Evolutionary conservation across 73 alveolate species (phyloP).

Genomic region (Urostyla sp.): DNA sequence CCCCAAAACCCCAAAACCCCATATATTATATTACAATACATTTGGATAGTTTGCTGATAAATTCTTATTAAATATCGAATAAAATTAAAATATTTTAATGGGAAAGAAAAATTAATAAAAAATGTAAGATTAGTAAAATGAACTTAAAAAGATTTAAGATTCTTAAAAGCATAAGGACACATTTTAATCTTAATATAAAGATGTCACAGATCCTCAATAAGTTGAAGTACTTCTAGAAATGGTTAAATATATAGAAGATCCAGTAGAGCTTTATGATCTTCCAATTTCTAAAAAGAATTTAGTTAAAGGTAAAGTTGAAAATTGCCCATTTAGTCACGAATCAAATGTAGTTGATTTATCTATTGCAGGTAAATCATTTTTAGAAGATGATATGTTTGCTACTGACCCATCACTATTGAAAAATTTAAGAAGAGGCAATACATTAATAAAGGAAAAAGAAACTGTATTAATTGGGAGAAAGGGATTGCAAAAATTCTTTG

Average conservation of each 20-base stretch:
- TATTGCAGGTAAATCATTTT: conserved; percentile 25
- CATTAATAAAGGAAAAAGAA: conserved; percentile 29
- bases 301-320: background rate
- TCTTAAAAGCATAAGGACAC: background rate
- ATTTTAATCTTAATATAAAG: background rate
- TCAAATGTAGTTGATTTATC: conserved; percentile 13
- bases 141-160: background rate
- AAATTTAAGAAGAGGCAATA: conserved; percentile 70
- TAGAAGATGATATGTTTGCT: conserved; percentile 60
- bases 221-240: conserved; percentile 20
- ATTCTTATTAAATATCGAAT: too few relatives aligned
- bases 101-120: background rate
- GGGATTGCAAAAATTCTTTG: conserved; percentile 65
- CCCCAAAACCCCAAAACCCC: conserved; percentile 9
- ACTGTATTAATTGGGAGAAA: conserved; percentile 52
- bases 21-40: background rate
- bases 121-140: background rate
- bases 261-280: background rate
- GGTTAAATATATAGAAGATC: conserved; percentile 13
- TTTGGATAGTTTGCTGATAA: too few relatives aligned
- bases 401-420: conserved; percentile 37
- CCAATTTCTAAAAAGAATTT: background rate
- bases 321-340: background rate
- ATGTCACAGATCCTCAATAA: background rate
- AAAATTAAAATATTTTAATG: background rate